A percentile compares a stretch with the other conserved stretches of the same genome.
Conservation (phyloP, 768 basidiomycete species). For the Lenzites betulinus region DNA sequence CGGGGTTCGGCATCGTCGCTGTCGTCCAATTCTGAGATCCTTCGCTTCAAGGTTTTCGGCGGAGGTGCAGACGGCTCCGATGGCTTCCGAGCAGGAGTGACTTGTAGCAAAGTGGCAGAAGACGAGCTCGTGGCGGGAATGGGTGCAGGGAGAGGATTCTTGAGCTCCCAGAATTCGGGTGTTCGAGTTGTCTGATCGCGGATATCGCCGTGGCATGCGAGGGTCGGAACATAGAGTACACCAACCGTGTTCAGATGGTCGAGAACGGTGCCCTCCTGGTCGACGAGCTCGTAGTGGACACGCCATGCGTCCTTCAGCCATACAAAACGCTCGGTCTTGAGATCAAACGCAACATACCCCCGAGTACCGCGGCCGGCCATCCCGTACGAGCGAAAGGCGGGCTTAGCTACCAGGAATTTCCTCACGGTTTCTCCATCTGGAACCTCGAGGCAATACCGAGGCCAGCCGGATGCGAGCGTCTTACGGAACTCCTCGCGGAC, state of each 20-base stretch:
- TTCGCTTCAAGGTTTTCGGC: background rate
- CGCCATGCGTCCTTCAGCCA: constrained; percentile 19
- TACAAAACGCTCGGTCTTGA: background rate
- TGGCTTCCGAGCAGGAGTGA: background rate
- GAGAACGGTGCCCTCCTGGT: constrained; percentile 1
- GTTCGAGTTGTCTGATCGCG: background rate
- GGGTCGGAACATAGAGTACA: constrained; percentile 2
- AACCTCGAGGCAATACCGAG: constrained; percentile 6
- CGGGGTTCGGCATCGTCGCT: background rate
- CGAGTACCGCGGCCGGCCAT: constrained; percentile 16
- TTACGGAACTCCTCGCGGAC: constrained; percentile 3
- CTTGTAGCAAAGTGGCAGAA: background rate
- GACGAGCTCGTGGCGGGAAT: background rate
- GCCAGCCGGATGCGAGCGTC: background rate
- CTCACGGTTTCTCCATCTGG: background rate
- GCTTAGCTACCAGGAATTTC: constrained; percentile 14
- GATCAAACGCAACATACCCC: constrained; percentile 20
- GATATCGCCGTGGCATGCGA: constrained; percentile 10
- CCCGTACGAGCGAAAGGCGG: background rate
- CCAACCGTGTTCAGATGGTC: background rate
- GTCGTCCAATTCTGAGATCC: background rate
- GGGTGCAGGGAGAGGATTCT: background rate
- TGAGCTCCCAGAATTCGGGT: background rate
- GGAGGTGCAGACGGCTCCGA: background rate
- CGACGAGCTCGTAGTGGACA: background rate